Evolutionary conservation across 352 stramenopile species (phyloP).

Genomic region (Globisporangium lucens): DNA sequence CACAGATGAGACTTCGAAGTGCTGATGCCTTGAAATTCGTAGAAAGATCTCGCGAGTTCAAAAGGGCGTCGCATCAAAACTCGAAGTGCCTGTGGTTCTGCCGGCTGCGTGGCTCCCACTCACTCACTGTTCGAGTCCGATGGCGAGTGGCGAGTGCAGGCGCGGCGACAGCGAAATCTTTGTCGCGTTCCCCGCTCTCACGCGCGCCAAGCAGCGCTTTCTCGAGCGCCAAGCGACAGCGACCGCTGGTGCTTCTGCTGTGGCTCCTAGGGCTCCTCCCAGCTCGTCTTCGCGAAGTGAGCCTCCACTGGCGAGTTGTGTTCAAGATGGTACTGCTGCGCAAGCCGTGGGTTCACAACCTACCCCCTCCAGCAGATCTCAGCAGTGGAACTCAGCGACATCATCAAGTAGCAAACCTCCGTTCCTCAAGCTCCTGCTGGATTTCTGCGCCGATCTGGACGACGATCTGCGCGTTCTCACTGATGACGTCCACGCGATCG

Average conservation of each 20-base stretch:
- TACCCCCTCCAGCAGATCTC: not conserved
- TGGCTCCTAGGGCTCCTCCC: too few relatives aligned
- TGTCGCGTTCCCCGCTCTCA: slow-evolving; percentile 26
- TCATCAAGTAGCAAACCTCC: not conserved
- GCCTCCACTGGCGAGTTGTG: not conserved
- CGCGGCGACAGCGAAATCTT: not conserved
- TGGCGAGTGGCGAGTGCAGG: not conserved
- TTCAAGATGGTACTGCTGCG: not conserved
- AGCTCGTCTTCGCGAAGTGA: not conserved
- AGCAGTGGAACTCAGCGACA: not conserved
- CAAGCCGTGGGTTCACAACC: not conserved
- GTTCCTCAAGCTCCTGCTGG: not conserved
- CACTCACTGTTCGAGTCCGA: not conserved
- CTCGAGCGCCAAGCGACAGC: slow-evolving; percentile 3
- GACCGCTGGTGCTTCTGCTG: not conserved
- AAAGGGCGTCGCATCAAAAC: not conserved
- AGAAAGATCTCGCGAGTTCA: not conserved
- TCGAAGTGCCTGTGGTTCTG: not conserved
- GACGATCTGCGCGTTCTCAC: not conserved
- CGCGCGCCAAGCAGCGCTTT: slow-evolving; percentile 29
- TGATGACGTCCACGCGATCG: not conserved
- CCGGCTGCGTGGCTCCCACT: too few relatives aligned
- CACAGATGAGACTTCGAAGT: too few relatives aligned
- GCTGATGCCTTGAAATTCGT: not conserved
- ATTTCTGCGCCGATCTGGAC: slow-evolving; percentile 2